Evolutionary conservation across 305 asterid species (phyloP).

Genomic region (Plantago coronopus): DNA sequence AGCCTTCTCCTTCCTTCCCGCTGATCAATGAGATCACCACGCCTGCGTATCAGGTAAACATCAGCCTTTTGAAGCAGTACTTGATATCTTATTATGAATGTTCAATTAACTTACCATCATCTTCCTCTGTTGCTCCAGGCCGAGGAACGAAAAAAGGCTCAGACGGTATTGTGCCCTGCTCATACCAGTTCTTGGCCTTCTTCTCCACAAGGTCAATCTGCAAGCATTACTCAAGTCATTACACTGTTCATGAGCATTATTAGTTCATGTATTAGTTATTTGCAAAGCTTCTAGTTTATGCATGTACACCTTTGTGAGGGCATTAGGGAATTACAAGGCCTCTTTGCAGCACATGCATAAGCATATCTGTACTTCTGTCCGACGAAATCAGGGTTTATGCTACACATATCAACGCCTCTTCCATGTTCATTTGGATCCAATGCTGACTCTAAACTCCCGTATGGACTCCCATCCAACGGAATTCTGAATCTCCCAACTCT

Average conservation of each 20-base stretch:
- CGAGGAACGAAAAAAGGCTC: conserved; percentile 89
- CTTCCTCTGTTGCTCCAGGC: conserved; percentile 78
- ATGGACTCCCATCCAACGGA: conserved; percentile 75
- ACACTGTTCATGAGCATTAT: too few relatives aligned
- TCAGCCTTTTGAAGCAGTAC: too few relatives aligned
- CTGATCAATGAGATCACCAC: conserved; percentile 82
- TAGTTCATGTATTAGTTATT: too few relatives aligned
- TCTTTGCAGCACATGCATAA: conserved; percentile 88
- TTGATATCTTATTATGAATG: too few relatives aligned
- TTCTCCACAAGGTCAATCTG: conserved; percentile 47
- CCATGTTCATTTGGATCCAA: conserved; percentile 91
- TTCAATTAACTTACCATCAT: conserved; percentile 65
- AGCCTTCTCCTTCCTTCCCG: conserved; percentile 79
- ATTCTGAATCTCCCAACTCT: conserved; percentile 90
- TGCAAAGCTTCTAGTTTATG: neutral
- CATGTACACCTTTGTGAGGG: conserved; percentile 73
- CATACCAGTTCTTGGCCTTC: conserved; percentile 84
- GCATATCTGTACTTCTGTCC: conserved; percentile 86
- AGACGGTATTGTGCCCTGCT: conserved; percentile 81
- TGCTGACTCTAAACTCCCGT: conserved; percentile 77
- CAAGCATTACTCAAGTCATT: neutral
- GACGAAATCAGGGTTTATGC: conserved; percentile 60
- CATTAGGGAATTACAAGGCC: conserved; percentile 97
- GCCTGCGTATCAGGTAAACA: conserved; percentile 41
- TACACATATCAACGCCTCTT: conserved; percentile 91